phyloP scores from a whole-genome alignment of 208 protist species.

The Naegleria fowleri region DNA sequence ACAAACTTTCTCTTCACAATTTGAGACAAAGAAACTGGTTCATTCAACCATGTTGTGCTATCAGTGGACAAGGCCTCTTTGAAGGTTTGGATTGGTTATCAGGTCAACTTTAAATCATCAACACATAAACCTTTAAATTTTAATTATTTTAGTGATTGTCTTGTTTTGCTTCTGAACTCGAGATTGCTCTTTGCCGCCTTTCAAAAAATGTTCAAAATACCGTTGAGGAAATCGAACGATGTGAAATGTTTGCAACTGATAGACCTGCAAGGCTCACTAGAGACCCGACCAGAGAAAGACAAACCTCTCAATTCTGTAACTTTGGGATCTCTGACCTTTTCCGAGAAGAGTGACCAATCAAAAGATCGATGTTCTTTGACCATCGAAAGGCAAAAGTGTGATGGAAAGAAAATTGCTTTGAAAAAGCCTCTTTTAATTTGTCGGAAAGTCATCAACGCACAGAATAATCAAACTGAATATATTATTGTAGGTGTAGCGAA shows the following conservation, averaged over 20 bases:
- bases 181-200: neutral
- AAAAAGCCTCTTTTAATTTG: neutral
- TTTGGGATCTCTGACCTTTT: neutral
- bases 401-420: neutral
- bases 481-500: neutral
- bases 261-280: neutral
- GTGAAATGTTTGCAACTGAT: neutral
- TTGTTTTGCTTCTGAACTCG: neutral
- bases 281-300: neutral
- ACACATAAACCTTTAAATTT: neutral
- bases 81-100: slow-evolving; percentile 93
- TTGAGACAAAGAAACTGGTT: slow-evolving; percentile 71
- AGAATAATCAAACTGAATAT: neutral
- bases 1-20: slow-evolving; percentile 80
- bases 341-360: neutral
- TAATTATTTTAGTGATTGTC: neutral
- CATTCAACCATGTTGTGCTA: slow-evolving; percentile 87
- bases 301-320: neutral
- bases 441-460: neutral
- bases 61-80: slow-evolving; percentile 88
- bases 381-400: slow-evolving; percentile 1
- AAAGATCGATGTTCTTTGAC: neutral
- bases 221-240: neutral
- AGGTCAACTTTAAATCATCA: slow-evolving; percentile 45
- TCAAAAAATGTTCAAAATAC: slow-evolving; percentile 7